A percentile compares a stretch with the other conserved stretches of the same genome.
Conservation (phyloP, 2,329 filamentous ascomycete genomes). For the Trematosphaeria pertusa region DNA sequence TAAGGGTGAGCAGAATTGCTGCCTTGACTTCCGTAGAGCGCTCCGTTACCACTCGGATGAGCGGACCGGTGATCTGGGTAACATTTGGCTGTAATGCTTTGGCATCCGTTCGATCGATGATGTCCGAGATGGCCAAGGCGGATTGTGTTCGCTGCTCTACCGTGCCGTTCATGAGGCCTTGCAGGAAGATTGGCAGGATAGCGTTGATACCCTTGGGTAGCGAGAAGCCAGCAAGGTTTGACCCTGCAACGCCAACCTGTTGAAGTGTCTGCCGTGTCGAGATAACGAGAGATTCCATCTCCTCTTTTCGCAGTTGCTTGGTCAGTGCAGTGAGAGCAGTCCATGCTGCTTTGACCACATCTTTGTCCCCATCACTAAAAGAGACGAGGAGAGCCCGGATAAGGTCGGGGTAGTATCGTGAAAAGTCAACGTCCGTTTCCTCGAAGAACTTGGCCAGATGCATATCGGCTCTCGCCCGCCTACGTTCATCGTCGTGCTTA, state of each 20-base stretch:
- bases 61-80: conserved; percentile 94
- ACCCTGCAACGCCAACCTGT: conserved; percentile 86
- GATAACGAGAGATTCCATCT: conserved; percentile 91
- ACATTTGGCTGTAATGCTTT: conserved; percentile 92
- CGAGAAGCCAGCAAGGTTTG: conserved; percentile 83
- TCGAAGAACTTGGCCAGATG: conserved; percentile 90
- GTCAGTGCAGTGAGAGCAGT: conserved; percentile 85
- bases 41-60: conserved; percentile 97
- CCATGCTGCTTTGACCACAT: conserved; percentile 91
- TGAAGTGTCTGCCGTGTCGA: conserved; percentile 87
- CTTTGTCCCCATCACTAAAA: conserved; percentile 84
- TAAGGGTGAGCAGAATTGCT: conserved; percentile 90
- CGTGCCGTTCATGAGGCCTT: conserved; percentile 96
- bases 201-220: conserved; percentile 97
- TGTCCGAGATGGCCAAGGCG: conserved; percentile 91
- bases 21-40: conserved; percentile 95
- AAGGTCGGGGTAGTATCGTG: conserved; percentile 93
- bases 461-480: conserved; percentile 76
- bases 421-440: conserved; percentile 83
- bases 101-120: conserved; percentile 89
- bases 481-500: conserved; percentile 91
- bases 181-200: conserved; percentile 93
- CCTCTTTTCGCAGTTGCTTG: conserved; percentile 89
- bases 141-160: conserved; percentile 90
- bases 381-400: conserved; percentile 89